phyloP scores from a whole-genome alignment of 805 yeast genomes.

The Sugiyamaella smithiae region DNA sequence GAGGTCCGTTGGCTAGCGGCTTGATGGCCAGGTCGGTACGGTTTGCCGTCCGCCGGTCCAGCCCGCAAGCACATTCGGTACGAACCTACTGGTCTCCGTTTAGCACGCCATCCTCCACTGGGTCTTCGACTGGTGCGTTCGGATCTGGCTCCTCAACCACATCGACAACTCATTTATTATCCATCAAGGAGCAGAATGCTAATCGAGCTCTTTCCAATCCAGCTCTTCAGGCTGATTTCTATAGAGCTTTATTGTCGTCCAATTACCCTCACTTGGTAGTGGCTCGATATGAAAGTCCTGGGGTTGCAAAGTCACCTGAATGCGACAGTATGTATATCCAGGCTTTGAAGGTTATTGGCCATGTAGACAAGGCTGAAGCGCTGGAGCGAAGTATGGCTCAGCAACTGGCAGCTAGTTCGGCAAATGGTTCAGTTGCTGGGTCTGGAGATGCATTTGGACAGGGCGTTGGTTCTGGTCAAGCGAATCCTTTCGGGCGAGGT shows the following conservation, averaged over 20 bases:
- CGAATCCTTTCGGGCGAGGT: constrained; percentile 22
- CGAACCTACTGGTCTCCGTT: neutral
- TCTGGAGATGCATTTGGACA: constrained; percentile 14
- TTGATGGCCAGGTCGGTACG: too few species aligned
- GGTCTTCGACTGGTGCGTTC: too few species aligned
- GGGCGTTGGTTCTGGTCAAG: neutral
- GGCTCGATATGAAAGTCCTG: constrained; percentile 90
- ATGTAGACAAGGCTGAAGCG: constrained; percentile 71
- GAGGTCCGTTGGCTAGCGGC: neutral
- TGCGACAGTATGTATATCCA: constrained; percentile 76
- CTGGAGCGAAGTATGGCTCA: constrained; percentile 49
- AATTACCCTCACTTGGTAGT: constrained; percentile 96
- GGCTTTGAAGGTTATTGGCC: constrained; percentile 77
- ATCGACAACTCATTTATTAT: constrained; percentile 19
- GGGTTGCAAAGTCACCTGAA: constrained; percentile 79
- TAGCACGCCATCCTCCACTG: neutral
- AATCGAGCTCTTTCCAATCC: constrained; percentile 71
- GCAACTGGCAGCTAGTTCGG: constrained; percentile 19
- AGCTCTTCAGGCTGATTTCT: constrained; percentile 75
- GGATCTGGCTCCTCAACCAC: constrained; percentile 11
- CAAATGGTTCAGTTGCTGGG: constrained; percentile 3
- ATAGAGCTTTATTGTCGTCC: constrained; percentile 65
- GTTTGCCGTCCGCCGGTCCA: constrained; percentile 1
- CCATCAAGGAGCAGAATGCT: constrained; percentile 74
- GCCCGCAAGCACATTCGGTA: too few species aligned